These are phyloP conservation scores for Cafeteria roenbergensis DNA, from an alignment of 108 stramenopile genomes.

Conservation along the genomic window DNA sequence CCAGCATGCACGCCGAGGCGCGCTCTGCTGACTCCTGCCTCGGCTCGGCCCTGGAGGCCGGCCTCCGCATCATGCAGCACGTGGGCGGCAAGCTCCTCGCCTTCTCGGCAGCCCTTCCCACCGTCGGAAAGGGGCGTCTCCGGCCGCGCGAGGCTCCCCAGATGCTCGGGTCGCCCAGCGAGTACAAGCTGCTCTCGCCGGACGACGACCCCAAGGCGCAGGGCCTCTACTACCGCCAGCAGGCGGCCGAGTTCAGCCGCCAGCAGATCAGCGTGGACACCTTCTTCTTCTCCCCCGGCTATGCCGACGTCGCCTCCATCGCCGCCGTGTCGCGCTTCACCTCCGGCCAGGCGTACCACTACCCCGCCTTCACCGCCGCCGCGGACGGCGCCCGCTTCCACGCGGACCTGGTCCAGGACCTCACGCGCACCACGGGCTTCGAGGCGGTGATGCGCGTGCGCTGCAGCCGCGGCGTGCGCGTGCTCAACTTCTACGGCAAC, in stretches of 20 bases:
- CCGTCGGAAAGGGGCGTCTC: conserved; percentile 72
- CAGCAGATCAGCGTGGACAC: conserved; percentile 90
- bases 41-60: conserved; percentile 83
- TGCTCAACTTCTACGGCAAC: conserved; percentile 87
- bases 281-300: conserved; percentile 65
- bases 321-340: conserved; percentile 68
- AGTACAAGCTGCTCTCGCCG: conserved; percentile 69
- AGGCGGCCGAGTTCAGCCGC: conserved; percentile 79
- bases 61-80: conserved; percentile 79
- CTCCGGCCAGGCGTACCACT: conserved; percentile 70
- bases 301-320: conserved; percentile 77
- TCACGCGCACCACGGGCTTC: conserved; percentile 74
- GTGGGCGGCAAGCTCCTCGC: conserved; percentile 92
- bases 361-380: conserved; percentile 62
- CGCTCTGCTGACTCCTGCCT: conserved; percentile 50
- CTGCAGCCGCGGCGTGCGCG: conserved; percentile 78
- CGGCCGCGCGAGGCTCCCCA: conserved; percentile 70
- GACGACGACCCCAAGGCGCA: conserved; percentile 26
- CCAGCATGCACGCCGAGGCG: conserved; percentile 71
- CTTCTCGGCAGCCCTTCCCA: conserved; percentile 72
- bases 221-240: conserved; percentile 70
- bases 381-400: conserved; percentile 65
- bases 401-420: conserved; percentile 54
- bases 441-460: conserved; percentile 94
- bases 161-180: conserved; percentile 77